These are phyloP conservation scores for Phytopythium montanum DNA, from an alignment of 352 stramenopile genomes.

Conservation along the genomic window DNA sequence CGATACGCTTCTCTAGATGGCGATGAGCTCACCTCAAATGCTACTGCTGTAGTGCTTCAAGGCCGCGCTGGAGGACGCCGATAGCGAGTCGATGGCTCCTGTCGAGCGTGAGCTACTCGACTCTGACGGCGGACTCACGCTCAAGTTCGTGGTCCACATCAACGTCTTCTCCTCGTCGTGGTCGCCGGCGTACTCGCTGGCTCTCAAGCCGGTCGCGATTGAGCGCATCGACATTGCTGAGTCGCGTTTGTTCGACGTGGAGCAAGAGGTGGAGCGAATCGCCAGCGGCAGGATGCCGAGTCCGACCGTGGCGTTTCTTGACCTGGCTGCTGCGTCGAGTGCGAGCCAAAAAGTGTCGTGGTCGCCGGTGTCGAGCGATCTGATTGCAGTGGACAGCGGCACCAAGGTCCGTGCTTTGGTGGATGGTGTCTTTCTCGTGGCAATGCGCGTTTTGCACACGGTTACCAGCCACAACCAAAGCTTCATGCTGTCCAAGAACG, in stretches of 20 bases:
- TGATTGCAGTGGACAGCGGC: neutral
- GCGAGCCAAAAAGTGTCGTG: neutral
- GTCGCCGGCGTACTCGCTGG: neutral
- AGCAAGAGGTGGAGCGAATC: neutral
- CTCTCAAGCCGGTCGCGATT: neutral
- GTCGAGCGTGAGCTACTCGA: neutral
- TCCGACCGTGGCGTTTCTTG: neutral
- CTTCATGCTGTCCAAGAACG: neutral
- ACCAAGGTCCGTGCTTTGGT: neutral
- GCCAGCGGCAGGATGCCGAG: neutral
- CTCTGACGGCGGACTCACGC: neutral
- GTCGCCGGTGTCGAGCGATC: neutral
- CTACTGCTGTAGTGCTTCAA: slow-evolving; percentile 1
- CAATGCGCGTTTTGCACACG: neutral
- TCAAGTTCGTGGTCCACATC: neutral
- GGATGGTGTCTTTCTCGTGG: neutral
- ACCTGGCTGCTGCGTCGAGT: neutral
- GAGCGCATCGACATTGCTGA: slow-evolving; percentile 1
- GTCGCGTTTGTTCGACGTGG: slow-evolving; percentile 3
- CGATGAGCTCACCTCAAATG: neutral
- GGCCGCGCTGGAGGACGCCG: neutral
- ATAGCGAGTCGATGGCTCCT: neutral
- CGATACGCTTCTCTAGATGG: too few species aligned
- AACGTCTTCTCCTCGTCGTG: slow-evolving; percentile 4
- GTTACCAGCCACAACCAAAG: neutral